Base-by-base conservation (phyloP, 306 rosid species). In the Crataegus laevigata region DNA sequence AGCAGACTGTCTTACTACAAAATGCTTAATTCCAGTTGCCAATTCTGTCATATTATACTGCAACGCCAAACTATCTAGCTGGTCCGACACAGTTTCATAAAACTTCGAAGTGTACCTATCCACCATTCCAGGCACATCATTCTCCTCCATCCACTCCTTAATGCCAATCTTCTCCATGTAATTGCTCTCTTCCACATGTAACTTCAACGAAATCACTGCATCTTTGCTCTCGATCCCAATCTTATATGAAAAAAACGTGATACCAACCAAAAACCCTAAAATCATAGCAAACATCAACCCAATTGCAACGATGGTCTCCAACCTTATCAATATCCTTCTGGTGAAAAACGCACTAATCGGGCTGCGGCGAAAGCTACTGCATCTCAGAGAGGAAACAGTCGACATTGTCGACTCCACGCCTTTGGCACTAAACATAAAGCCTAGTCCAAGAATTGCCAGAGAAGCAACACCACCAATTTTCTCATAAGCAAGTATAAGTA, bases 191-290 rank as follows among this genome's bases (percentile, higher is more conserved):
- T 94, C 96, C 11, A 94, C 97, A 47, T 88, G 97, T 7, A 78
- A 25, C 64, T 94, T 94, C 87, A 94, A 73, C 0, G 96, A 89
- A 77, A 92, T 89, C 73, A 94, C 91, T 0, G 99, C 99, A 43
- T 94, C 96, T 83, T 92, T 92, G 30, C 97, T 97, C 84, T 94
- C 99, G 51, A 92, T 87, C 0, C 96, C 99, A 82, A 94, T 89
- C 85, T 94, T 92, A 64, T 94, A 94, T 1, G 99, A 92, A 82
- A 94, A 94, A 71, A 94, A 92, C 1, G 84, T 78, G 60, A 90
- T 68, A 4, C 96, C 97, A 78, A 80, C 67, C 76, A 94, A 78
- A 66, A 90, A 94, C 51, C 93, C 99, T 13, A 90, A 29, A 72
- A 90, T 92, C 99, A 92, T 94, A 21, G 81, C 76, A 82, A 92